Evolutionary conservation across 495 filamentous ascomycete genomes (phyloP), one percentile per base, ranked within the genome.

Genomic region (Aspergillus leporis): DNA sequence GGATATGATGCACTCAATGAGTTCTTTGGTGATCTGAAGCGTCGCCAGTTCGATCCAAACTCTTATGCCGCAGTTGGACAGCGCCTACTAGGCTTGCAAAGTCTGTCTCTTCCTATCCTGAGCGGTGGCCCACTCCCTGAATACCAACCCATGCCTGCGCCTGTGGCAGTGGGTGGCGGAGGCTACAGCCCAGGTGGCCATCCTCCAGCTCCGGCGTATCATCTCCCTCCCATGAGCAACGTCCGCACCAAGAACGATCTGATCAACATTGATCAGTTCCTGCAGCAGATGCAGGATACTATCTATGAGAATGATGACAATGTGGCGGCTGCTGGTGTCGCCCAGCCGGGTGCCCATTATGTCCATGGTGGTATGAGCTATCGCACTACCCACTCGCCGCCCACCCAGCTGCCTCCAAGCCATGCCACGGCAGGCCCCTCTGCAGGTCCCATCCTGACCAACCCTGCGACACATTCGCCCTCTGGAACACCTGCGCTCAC

Each of bases 221-320:
- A 87, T 43, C 81, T 98, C 21, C 93, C 93, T 22, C 85, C 88
- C 7, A 87, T 93, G 80, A 86, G 88, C 16, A 92, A 95, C 59
- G 78, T 96, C 38, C 85, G 92, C 61, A 96, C 92, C 55, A 97
- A 98, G 84, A 90, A 84, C 63, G 93, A 99, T 62, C 78, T 99
- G 23, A 80, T 92, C 67, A 88, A 93, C 69, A 90, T 96, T 68
- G 93, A 98, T 73, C 87, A 92, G 59, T 88, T 97, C 76, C 81
- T 99, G 38, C 90, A 96, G 72, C 91, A 97, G 73, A 92, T 98
- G 81, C 92, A 97, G 66, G 82, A 86, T 61, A 96, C 93, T 8
- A 89, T 97, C 28, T 98, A 97, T 69, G 93, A 97, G 72, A 93
- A 85, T 66, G 86, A 92, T 22, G 89, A 90, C 65, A 84, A 89